These are phyloP conservation scores for Allomyces macrogynus DNA, from an alignment of 192 early-diverging fungal genomes.

Conservation along the genomic window DNA sequence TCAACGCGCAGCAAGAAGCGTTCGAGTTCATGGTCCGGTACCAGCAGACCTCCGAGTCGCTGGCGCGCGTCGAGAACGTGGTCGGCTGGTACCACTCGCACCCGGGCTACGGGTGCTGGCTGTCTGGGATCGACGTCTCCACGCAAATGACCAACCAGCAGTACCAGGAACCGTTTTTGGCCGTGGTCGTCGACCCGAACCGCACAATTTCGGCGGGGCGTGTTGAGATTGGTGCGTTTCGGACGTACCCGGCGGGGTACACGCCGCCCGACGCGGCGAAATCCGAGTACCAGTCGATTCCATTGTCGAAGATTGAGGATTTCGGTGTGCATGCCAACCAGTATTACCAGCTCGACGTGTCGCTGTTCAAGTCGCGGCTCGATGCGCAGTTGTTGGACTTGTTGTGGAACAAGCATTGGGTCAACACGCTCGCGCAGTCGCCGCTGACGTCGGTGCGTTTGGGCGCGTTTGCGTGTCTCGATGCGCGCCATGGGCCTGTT, in stretches of 20 bases:
- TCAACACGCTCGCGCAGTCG: constrained; percentile 82
- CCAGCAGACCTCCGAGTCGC: constrained; percentile 37
- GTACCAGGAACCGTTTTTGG: constrained; percentile 83
- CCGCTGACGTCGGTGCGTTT: constrained; percentile 56
- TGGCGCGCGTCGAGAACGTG: constrained; percentile 74
- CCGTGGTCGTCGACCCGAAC: constrained; percentile 94
- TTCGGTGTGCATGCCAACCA: constrained; percentile 84
- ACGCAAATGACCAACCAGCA: constrained; percentile 92
- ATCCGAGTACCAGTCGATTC: constrained; percentile 78
- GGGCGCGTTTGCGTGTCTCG: neutral
- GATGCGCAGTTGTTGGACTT: constrained; percentile 71
- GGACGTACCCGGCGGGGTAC: constrained; percentile 85
- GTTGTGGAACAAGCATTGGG: constrained; percentile 98
- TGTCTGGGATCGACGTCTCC: constrained; percentile 92
- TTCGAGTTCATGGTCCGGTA: constrained; percentile 98
- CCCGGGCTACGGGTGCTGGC: constrained; percentile 99
- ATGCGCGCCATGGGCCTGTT: constrained; percentile 1
- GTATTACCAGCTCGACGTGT: constrained; percentile 80
- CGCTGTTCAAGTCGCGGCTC: constrained; percentile 78
- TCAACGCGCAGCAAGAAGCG: constrained; percentile 76
- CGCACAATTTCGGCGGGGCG: constrained; percentile 90
- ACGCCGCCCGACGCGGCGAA: constrained; percentile 52
- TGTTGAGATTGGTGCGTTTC: constrained; percentile 94
- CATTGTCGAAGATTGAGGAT: constrained; percentile 88
- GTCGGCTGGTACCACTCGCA: constrained; percentile 99